Base-by-base conservation (phyloP, 441 rosid species). In the Gossypium lobatum region DNA sequence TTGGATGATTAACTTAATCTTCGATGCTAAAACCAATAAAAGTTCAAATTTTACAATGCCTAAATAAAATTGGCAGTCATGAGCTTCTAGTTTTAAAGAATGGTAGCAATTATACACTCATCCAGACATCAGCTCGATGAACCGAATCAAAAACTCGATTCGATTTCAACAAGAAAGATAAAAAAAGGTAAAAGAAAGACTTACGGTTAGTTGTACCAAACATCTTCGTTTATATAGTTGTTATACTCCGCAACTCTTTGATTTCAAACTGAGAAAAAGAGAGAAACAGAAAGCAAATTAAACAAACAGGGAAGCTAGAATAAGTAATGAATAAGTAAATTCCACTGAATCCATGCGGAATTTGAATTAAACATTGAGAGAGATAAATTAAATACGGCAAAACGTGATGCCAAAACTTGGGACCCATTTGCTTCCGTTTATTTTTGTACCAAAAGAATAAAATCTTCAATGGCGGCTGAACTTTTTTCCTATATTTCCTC, bases 141-240 rank as follows among this genome's bases (percentile, higher is more conserved):
- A 31, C 14, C 26, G 3, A 52, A 26, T 16, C 17, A 46, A 66
- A 67, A 23, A 48, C 28, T 57, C 28, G n/a, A 61, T 61, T 28
- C 7, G 16, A 28, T 69, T 69, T 53, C 73, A 14, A 53, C 28
- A 61, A 53, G 48, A 69, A 31, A 39, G 46, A 21, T 18, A 2
- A 20, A 54, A 23, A 14, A 6, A 10, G 54, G 4, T 55, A 79
- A 20, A 5, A 6, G 50, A 78, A 60, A 70, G 72, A 77, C 95
- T 83, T 79, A 90, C 97, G 84, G 64, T 73, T 86, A 31, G 84
- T 79, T 4, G 91, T 78, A 59, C 91, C 91, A 25, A 90, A 92
- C 97, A 92, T 90, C 79, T 72, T 89, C 17, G 65, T 79, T 61
- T 78, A 62, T 31, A 55, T 31, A 50, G 61, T 39, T 77, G 66